phyloP scores from a whole-genome alignment of 352 stramenopile genomes.

The Globisporangium paroecandrum region DNA sequence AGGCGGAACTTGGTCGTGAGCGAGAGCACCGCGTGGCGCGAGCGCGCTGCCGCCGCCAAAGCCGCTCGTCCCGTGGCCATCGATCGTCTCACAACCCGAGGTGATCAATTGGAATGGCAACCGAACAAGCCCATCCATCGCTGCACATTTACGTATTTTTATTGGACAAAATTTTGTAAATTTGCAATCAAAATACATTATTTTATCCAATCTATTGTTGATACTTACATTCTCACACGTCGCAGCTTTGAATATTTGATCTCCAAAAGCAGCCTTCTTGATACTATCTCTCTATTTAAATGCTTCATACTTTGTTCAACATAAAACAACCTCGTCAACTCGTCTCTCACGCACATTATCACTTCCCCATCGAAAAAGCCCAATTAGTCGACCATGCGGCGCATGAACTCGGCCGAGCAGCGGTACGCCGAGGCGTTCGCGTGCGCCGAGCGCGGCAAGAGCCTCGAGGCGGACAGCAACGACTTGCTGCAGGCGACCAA shows the following conservation, averaged over 20 bases:
- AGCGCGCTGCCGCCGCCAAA: not conserved
- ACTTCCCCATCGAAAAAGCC: too few relatives aligned
- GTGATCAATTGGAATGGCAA: too few relatives aligned
- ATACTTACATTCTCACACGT: not conserved
- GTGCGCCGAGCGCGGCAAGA: constrained; percentile 45
- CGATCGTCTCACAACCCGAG: not conserved
- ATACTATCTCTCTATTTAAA: not conserved
- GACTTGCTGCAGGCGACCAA: constrained; percentile 25
- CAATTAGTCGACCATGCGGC: constrained; percentile 9
- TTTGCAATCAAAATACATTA: too few relatives aligned
- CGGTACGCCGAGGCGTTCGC: constrained; percentile 70
- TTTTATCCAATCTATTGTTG: not conserved
- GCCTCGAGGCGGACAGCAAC: constrained; percentile 12
- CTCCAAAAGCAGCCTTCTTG: not conserved
- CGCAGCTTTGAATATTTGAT: not conserved
- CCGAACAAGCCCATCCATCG: too few relatives aligned
- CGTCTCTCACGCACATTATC: not conserved
- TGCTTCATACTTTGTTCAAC: not conserved
- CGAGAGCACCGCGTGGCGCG: constrained; percentile 53
- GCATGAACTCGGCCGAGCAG: constrained; percentile 30
- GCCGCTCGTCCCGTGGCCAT: constrained; percentile 2
- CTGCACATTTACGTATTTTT: too few relatives aligned
- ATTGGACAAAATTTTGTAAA: too few relatives aligned
- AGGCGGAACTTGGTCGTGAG: constrained; percentile 79
- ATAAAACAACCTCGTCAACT: not conserved